Conservation (phyloP, 352 stramenopile genomes). For the Phytophthora rubi region DNA sequence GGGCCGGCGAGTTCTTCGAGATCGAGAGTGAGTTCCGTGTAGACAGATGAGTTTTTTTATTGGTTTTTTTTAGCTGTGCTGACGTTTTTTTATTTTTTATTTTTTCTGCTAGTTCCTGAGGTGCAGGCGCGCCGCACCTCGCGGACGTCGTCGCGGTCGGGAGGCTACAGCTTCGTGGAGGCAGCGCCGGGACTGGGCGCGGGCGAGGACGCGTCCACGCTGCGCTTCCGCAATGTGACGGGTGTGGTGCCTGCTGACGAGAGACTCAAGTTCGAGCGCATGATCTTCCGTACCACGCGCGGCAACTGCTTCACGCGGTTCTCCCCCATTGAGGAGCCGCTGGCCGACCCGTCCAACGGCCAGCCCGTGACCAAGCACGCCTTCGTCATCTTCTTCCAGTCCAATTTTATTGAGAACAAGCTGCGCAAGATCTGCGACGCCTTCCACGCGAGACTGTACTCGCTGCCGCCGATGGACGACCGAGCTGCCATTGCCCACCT, state of each 20-base stretch:
- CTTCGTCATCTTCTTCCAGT: slow-evolving; percentile 98
- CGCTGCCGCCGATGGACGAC: slow-evolving; percentile 95
- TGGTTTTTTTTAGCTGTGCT: neutral
- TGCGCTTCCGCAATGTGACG: slow-evolving; percentile 95
- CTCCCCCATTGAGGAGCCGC: slow-evolving; percentile 93
- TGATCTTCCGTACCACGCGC: slow-evolving; percentile 98
- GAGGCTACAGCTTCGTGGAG: slow-evolving; percentile 61
- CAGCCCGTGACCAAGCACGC: slow-evolving; percentile 86
- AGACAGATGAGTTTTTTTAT: neutral
- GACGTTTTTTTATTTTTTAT: slow-evolving; percentile 14
- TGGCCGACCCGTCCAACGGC: slow-evolving; percentile 91
- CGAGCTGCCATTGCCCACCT: slow-evolving; percentile 83
- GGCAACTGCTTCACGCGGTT: slow-evolving; percentile 99
- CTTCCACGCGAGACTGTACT: slow-evolving; percentile 97
- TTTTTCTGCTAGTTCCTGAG: slow-evolving; percentile 51
- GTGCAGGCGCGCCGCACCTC: slow-evolving; percentile 59
- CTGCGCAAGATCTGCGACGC: slow-evolving; percentile 99
- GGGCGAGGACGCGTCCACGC: slow-evolving; percentile 50
- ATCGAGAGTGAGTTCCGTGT: slow-evolving; percentile 62
- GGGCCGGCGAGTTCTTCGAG: slow-evolving; percentile 86
- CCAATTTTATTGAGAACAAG: slow-evolving; percentile 97
- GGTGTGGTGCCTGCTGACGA: slow-evolving; percentile 95
- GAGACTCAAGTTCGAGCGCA: slow-evolving; percentile 96
- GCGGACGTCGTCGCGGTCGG: slow-evolving; percentile 59
- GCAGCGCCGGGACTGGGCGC: slow-evolving; percentile 13